Evolutionary conservation across 192 early-diverging fungal species (phyloP).

Genomic region (Backusella australiensis): DNA sequence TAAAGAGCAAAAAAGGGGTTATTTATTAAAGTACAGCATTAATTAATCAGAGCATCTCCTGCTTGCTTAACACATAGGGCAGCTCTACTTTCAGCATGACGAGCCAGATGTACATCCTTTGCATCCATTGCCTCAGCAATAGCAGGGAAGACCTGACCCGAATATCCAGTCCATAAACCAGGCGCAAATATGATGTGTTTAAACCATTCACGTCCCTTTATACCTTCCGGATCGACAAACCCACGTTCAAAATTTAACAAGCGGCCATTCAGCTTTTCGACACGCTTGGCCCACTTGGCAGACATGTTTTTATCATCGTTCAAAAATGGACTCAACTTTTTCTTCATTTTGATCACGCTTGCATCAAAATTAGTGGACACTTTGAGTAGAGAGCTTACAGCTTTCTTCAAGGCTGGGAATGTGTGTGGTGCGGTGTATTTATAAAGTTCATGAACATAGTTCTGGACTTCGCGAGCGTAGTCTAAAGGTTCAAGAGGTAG

Average conservation of each 20-base stretch:
- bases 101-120: slow-evolving; percentile 18
- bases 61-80: slow-evolving; percentile 29
- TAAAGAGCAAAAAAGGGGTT: neutral
- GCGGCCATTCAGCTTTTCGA: slow-evolving; percentile 46
- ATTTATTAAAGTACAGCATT: slow-evolving; percentile 1
- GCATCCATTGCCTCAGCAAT: slow-evolving; percentile 29
- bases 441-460: slow-evolving; percentile 38
- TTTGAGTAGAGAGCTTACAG: neutral
- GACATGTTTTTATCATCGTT: neutral
- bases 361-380: slow-evolving; percentile 14
- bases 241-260: slow-evolving; percentile 50
- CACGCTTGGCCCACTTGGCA: slow-evolving; percentile 19
- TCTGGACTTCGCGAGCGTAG: slow-evolving; percentile 47
- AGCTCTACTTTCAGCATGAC: slow-evolving; percentile 21
- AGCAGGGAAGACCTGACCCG: slow-evolving; percentile 30
- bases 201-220: slow-evolving; percentile 51
- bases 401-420: slow-evolving; percentile 14
- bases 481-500: slow-evolving; percentile 38
- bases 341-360: neutral
- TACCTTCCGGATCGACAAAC: slow-evolving; percentile 56
- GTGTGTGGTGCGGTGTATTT: slow-evolving; percentile 14
- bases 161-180: slow-evolving; percentile 46
- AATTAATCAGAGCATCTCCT: neutral
- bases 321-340: slow-evolving; percentile 3
- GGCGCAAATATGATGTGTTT: slow-evolving; percentile 61